Percentiles rank a stretch among this genome's conserved stretches.
These are phyloP conservation scores for Cucurbita ficifolia DNA, from an alignment of 306 rosid genomes.

Conservation along the genomic window DNA sequence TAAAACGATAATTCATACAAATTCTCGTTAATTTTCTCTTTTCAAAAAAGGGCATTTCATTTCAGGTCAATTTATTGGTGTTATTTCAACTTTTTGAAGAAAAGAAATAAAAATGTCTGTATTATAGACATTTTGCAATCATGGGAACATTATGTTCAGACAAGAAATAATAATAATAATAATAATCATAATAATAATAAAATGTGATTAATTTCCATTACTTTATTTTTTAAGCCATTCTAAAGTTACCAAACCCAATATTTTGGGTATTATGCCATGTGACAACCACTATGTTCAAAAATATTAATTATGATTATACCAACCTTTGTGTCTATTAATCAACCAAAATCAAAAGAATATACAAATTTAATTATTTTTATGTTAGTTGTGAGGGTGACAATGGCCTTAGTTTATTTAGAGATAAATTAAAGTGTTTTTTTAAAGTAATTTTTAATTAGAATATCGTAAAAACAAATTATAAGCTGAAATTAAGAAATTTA, in stretches of 20 bases:
- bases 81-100: neutral
- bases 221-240: neutral
- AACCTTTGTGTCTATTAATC: neutral
- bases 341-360: neutral
- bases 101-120: neutral
- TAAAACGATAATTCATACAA: too few relatives aligned
- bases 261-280: neutral
- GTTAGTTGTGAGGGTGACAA: neutral
- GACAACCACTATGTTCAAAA: neutral
- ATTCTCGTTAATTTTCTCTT: too few relatives aligned
- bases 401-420: neutral
- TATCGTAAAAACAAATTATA: too few relatives aligned
- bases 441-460: neutral
- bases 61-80: neutral
- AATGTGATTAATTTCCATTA: neutral
- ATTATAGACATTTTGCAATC: neutral
- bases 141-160: neutral
- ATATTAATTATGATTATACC: neutral
- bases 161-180: neutral
- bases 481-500: neutral
- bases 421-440: neutral
- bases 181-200: neutral
- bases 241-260: neutral
- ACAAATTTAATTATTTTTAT: neutral
- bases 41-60: neutral